Base-by-base conservation (phyloP, 2,329 filamentous ascomycete genomes). In the Colletotrichum melonis region DNA sequence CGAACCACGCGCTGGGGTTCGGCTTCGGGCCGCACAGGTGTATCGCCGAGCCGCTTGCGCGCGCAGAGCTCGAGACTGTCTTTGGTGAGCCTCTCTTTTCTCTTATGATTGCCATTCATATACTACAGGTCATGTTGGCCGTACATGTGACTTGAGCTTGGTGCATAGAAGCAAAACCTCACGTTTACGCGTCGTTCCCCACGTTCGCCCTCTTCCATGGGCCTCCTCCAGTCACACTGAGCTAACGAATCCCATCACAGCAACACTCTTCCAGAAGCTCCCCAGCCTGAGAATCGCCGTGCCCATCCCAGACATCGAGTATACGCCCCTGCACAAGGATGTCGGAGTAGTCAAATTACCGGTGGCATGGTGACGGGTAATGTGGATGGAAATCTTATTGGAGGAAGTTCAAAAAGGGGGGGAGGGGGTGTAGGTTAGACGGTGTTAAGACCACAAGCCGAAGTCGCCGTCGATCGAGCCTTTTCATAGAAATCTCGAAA, bases 11-110 rank as follows among this genome's bases (percentile, higher is more conserved):
- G 0, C 79, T 87, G 14, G 86, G 86, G 0, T 88, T 82, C 76
- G 86, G 86, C 0, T 88, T 82, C 74, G 86, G 86, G 1, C 79
- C 82, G 16, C 86, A 87, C 75, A 78, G 85, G 12, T 88, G 86
- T 76, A 79, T 87, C 28, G 86, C 84, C 5, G 86, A 88, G 75
- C 78, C 79, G 55, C 77, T 88, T 11, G 82, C 86, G 4, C 81
- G 82, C 63, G 78, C 81, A 0, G 86, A 88, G 75, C 76, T 88
- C 64, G 81, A 81, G 59, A 79, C 81, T 70, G 84, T 85, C 1
- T 87, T 87, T 76, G 77, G 83, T 85, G 75, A 80, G 83, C 6
- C 7, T 42, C 16, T 19, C 16, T 79, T 57, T 2, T 59, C 11
- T 35, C 26, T 26, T 26, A 26, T 26, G 26, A 30, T 26, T 67